Evolutionary conservation across 495 filamentous ascomycete genomes (phyloP), one percentile per base, ranked within the genome.

Genomic region (Neurospora sp.): DNA sequence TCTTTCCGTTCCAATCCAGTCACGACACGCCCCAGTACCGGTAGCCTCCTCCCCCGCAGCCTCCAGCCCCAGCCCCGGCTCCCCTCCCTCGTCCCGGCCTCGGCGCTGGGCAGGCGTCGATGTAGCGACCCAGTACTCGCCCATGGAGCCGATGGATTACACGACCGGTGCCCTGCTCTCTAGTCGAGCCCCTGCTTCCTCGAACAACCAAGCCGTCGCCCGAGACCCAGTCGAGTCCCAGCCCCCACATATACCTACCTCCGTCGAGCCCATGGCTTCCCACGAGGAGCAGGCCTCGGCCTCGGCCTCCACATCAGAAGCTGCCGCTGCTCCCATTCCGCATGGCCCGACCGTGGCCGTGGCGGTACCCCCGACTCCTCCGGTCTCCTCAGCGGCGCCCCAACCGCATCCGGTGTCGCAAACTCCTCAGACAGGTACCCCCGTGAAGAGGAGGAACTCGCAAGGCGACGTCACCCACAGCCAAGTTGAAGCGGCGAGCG

Each of bases 111-210:
- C 84, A 78, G 83, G 77, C 75, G 83, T 85, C 77, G 87, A 89
- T 78, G 85, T 88, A 70, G 85, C 85, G 73, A 88, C 87, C 60
- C 87, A 88, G 78, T 88, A 87, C 75, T 87, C 86, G 76, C 87
- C 87, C 27, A 84, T 84, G 84, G 84, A 85, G 78, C 84, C 82
- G 16, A 83, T 84, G 72, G 75, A 78, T 75, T 80, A 81, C 72
- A 75, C 75, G 49, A 76, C 80, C 72, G 81, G 83, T 75, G 79
- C 80, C 42, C 73, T 76, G 75, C 78, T 82, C 79, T 74, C 77
- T 79, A 76, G 69, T 70, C 46, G 40, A n/a, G 75, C 76, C 69
- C 77, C 76, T 70, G 73, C 72, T n/a, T 72, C 80, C 12, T 73
- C 75, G 4, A 40, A 74, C 70, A 72, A 40, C 46, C 39, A 71